Base-by-base conservation (phyloP, 1,284 basidiomycete genomes). In the Tilletia indica region DNA sequence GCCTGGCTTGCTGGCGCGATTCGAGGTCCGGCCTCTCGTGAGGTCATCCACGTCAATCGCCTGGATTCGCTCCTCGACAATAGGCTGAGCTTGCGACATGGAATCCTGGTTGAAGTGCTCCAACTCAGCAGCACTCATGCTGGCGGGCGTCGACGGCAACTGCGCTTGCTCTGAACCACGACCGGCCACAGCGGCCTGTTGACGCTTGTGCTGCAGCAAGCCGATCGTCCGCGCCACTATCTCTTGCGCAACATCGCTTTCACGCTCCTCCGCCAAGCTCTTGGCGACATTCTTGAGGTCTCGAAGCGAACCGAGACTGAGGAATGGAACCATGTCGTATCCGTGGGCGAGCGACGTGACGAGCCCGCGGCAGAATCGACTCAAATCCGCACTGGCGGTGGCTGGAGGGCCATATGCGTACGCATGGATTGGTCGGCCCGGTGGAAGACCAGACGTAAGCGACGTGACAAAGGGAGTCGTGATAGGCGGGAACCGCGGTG, bases 281-380 rank as follows among this genome's bases (percentile, higher is more conserved):
- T 75, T 74, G 2, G 87, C 86, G 45, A 87, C 83, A 73, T 86
- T 86, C 77, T 86, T 86, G 56, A 88, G 81, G 77, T 88, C 87
- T 51, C 86, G 82, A 25, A 88, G 77, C 8, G 85, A 81, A 5
- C 87, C 87, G 39, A 88, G 79, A 48, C 85, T 86, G 0, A 88
- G 79, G 0, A 82, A 82, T 6, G 85, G 84, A 1, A 86, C 82
- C 14, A 86, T 79, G 72, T 86, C 85, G 74, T 84, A 78, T 4
- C 80, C 84, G 75, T 87, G 86, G 1, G 87, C 81, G 9, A 87
- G 84, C 14, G 85, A 85, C 0, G 85, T 87, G 73, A 87, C 84
- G 3, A 88, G 79, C 0, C 87, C 87, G 56, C 77, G 77, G 25
- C 85, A 77, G 76, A 87, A 86, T 3, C 73, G 68, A 1, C 85